Percentiles rank a stretch among this genome's conserved stretches.
These are phyloP conservation scores for Neofusicoccum sp. DNA, from an alignment of 2,329 filamentous ascomycete genomes.

Conservation along the genomic window DNA sequence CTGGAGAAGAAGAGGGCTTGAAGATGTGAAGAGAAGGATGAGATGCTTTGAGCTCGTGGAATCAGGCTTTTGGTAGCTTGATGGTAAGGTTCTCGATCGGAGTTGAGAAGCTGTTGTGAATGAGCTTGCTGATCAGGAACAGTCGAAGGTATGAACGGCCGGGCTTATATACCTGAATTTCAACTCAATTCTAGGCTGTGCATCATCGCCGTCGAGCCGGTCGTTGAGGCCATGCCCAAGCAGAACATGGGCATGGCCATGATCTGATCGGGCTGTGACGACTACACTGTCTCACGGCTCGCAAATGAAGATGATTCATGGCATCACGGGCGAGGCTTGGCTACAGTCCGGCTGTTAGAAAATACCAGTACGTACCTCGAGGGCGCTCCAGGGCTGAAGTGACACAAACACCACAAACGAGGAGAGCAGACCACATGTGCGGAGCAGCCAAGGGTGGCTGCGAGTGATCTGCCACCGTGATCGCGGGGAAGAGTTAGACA, in stretches of 20 bases:
- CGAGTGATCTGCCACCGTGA: background rate
- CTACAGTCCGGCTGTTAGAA: background rate
- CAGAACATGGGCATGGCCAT: background rate
- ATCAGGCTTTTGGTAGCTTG: background rate
- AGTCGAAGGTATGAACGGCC: background rate
- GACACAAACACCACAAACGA: background rate
- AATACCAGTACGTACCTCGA: background rate
- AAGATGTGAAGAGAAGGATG: background rate
- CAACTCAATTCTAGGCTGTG: background rate
- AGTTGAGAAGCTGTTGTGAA: background rate
- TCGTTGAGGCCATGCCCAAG: background rate
- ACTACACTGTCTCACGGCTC: background rate
- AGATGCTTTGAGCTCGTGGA: background rate
- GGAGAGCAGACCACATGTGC: background rate
- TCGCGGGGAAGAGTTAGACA: background rate
- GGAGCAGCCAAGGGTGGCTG: conserved; percentile 6
- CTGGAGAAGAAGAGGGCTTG: background rate
- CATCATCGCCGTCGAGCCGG: background rate
- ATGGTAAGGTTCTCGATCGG: background rate
- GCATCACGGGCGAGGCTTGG: background rate
- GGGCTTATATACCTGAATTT: background rate
- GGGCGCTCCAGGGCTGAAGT: background rate
- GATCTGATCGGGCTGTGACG: conserved; percentile 1
- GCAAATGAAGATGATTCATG: background rate
- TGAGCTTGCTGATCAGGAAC: background rate